Evolutionary conservation across 1,284 basidiomycete genomes (phyloP).

Genomic region (Cryptococcus jaspeensis): DNA sequence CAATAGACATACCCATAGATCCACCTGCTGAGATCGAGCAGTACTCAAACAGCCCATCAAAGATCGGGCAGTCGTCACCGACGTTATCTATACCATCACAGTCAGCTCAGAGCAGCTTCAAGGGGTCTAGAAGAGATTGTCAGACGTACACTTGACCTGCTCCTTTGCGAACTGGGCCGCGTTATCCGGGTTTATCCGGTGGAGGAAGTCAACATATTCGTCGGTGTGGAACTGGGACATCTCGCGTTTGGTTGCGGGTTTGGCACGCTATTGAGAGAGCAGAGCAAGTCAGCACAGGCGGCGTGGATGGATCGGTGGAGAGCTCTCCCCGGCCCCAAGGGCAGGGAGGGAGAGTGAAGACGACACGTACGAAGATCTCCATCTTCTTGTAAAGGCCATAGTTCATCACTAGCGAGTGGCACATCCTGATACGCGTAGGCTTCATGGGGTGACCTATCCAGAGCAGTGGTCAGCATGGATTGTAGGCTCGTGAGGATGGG

Average conservation of each 20-base stretch:
- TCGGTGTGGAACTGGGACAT: slow-evolving; percentile 95
- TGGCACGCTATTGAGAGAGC: slow-evolving; percentile 70
- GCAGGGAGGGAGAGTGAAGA: not conserved
- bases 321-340: no score
- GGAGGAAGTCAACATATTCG: slow-evolving; percentile 88
- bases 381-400: slow-evolving; percentile 96
- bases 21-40: slow-evolving; percentile 98
- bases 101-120: not conserved
- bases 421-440: slow-evolving; percentile 97
- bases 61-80: slow-evolving; percentile 96
- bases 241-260: slow-evolving; percentile 97
- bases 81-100: slow-evolving; percentile 64
- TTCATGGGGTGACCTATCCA: slow-evolving; percentile 66
- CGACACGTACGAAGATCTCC: slow-evolving; percentile 77
- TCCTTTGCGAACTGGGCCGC: slow-evolving; percentile 87
- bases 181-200: slow-evolving; percentile 78
- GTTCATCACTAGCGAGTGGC: slow-evolving; percentile 99
- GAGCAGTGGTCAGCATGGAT: not conserved
- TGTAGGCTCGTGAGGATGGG: not conserved
- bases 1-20: slow-evolving; percentile 76
- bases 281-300: not conserved
- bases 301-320: not conserved
- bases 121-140: no score
- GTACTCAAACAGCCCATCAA: slow-evolving; percentile 97
- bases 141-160: slow-evolving; percentile 83